Evolutionary conservation across 1,284 basidiomycete genomes (phyloP).

Genomic region (Ceratobasidium sp.): DNA sequence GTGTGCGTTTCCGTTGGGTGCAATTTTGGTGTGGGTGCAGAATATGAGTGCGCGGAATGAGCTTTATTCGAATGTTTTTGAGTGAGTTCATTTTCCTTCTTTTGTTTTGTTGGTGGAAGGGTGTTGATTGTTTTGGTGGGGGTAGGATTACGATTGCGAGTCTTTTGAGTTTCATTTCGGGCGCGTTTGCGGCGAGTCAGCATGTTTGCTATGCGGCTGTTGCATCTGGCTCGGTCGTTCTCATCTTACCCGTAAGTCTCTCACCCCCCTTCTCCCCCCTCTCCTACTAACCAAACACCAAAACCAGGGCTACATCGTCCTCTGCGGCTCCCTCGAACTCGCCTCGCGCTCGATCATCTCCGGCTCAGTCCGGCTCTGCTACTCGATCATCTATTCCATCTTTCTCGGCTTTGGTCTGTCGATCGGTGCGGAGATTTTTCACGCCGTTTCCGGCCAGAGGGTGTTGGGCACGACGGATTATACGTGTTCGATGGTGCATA

Average conservation of each 20-base stretch:
- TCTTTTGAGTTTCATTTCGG: constrained; percentile 83
- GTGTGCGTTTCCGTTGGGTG: constrained; percentile 81
- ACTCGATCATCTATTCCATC: constrained; percentile 78
- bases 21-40: constrained; percentile 83
- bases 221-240: constrained; percentile 85
- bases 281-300: constrained; percentile 60
- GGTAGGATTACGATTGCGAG: constrained; percentile 82
- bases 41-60: constrained; percentile 81
- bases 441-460: constrained; percentile 64
- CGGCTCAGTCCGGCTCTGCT: constrained; percentile 88
- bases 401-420: constrained; percentile 90
- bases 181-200: constrained; percentile 76
- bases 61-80: constrained; percentile 88
- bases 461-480: constrained; percentile 68
- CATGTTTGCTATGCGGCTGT: constrained; percentile 89
- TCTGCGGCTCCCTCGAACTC: constrained; percentile 85
- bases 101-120: constrained; percentile 10
- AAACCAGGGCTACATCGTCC: constrained; percentile 76
- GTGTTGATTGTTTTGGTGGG: constrained; percentile 86
- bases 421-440: constrained; percentile 79
- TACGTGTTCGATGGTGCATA: constrained; percentile 66
- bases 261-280: constrained; percentile 70
- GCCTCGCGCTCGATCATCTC: constrained; percentile 82
- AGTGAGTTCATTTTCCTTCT: constrained; percentile 69
- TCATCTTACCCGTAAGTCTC: constrained; percentile 84